phyloP scores from a whole-genome alignment of 495 filamentous ascomycete genomes.

The Penicillium ucsense region DNA sequence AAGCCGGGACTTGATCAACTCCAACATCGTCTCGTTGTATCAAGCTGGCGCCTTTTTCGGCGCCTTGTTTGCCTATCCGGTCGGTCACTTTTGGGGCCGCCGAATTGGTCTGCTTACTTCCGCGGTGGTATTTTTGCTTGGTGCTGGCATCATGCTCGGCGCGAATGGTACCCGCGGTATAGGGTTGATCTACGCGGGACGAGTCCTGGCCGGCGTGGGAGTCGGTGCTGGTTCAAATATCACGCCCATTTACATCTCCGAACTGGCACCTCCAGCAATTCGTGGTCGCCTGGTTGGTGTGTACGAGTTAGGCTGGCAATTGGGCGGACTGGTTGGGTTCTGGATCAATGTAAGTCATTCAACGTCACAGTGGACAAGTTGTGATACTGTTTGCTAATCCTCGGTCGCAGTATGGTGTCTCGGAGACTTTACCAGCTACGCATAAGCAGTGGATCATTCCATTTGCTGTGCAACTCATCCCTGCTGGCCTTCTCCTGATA shows the following conservation, averaged over 20 bases:
- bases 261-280: slow-evolving; percentile 69
- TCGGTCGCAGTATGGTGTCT: slow-evolving; percentile 26
- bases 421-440: slow-evolving; percentile 17
- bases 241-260: slow-evolving; percentile 71
- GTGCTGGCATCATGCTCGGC: slow-evolving; percentile 54
- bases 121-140: slow-evolving; percentile 48
- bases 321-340: slow-evolving; percentile 64
- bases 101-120: slow-evolving; percentile 45
- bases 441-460: slow-evolving; percentile 48
- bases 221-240: slow-evolving; percentile 68
- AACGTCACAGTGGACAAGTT: background rate
- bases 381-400: slow-evolving; percentile 4
- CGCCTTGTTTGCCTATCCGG: slow-evolving; percentile 49
- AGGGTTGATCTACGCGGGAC: slow-evolving; percentile 56
- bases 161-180: slow-evolving; percentile 47
- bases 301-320: slow-evolving; percentile 65
- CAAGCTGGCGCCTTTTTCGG: slow-evolving; percentile 64
- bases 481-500: slow-evolving; percentile 37
- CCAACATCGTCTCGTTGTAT: slow-evolving; percentile 63
- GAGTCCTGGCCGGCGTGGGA: slow-evolving; percentile 61
- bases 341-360: slow-evolving; percentile 50
- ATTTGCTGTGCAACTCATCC: slow-evolving; percentile 46
- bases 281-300: slow-evolving; percentile 69
- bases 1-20: slow-evolving; percentile 43
- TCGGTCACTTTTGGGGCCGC: slow-evolving; percentile 48